Percentiles rank a stretch among this genome's conserved stretches.
Evolutionary conservation across 495 filamentous ascomycete genomes (phyloP).

Genomic region (Talaromyces liani): DNA sequence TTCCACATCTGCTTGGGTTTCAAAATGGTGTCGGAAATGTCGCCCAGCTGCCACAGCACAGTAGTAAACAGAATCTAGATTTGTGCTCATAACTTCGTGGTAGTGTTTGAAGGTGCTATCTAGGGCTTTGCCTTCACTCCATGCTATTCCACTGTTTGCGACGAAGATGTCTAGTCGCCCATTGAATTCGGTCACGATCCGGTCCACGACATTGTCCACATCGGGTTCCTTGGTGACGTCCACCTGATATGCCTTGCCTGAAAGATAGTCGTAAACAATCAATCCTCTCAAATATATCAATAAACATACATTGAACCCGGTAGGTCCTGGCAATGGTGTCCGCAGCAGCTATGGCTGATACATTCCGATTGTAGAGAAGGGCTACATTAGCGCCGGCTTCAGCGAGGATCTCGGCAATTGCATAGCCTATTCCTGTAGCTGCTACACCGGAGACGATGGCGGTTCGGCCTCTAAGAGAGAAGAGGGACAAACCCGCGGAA

Average conservation of each 20-base stretch:
- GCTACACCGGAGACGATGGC: slow-evolving; percentile 64
- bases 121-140: slow-evolving; percentile 25
- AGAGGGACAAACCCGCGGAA: slow-evolving; percentile 34
- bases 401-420: slow-evolving; percentile 57
- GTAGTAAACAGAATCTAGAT: slow-evolving; percentile 40
- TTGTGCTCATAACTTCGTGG: slow-evolving; percentile 36
- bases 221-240: not conserved
- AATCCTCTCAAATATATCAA: too few relatives aligned
- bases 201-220: slow-evolving; percentile 25
- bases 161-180: slow-evolving; percentile 68
- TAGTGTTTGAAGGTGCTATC: slow-evolving; percentile 22
- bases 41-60: slow-evolving; percentile 35
- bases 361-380: slow-evolving; percentile 71
- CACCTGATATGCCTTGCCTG: slow-evolving; percentile 4
- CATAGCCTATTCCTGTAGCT: slow-evolving; percentile 62
- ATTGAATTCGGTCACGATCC: slow-evolving; percentile 52
- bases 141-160: slow-evolving; percentile 65
- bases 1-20: not conserved
- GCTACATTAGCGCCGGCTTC: slow-evolving; percentile 71
- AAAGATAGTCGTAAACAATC: too few relatives aligned
- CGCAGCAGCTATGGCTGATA: slow-evolving; percentile 51
- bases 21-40: slow-evolving; percentile 28
- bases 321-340: slow-evolving; percentile 55
- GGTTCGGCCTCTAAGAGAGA: slow-evolving; percentile 63
- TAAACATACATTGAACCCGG: slow-evolving; percentile 54